Conservation (phyloP, 2,329 filamentous ascomycete species). For the Apiospora rasikravindrae region DNA sequence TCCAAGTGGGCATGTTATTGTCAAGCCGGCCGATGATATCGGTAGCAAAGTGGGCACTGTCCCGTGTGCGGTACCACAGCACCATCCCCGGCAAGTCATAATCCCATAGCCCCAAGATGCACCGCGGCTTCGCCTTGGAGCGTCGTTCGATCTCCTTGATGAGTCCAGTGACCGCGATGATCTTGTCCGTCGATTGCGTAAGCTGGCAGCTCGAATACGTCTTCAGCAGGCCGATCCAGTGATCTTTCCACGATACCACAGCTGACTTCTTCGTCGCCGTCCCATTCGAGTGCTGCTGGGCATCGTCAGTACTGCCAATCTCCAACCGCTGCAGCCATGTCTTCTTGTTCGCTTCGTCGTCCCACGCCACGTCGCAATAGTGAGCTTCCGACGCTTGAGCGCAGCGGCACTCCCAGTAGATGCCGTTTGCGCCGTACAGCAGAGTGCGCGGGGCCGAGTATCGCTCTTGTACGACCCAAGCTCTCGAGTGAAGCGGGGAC, state of each 20-base stretch:
- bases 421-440: conserved; percentile 20
- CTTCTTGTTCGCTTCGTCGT: conserved; percentile 21
- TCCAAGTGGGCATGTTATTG: conserved; percentile 22
- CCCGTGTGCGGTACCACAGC: conserved; percentile 18
- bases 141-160: conserved; percentile 19
- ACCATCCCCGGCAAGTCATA: conserved; percentile 16
- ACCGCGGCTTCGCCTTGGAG: neutral
- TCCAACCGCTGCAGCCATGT: conserved; percentile 22
- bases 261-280: neutral
- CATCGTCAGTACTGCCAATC: neutral
- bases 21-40: conserved; percentile 4
- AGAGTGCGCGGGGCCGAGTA: conserved; percentile 22
- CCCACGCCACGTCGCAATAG: conserved; percentile 7
- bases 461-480: conserved; percentile 24
- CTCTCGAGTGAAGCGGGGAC: conserved; percentile 21
- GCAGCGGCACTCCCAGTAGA: conserved; percentile 24
- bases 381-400: conserved; percentile 22
- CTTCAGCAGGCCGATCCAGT: conserved; percentile 21
- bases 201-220: conserved; percentile 20
- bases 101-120: conserved; percentile 23
- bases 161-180: conserved; percentile 19
- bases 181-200: conserved; percentile 20
- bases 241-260: conserved; percentile 10
- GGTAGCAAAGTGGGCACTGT: neutral
- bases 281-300: neutral